Evolutionary conservation across 768 basidiomycete genomes (phyloP), one percentile per base, ranked within the genome.

Genomic region (Collybia nuda): DNA sequence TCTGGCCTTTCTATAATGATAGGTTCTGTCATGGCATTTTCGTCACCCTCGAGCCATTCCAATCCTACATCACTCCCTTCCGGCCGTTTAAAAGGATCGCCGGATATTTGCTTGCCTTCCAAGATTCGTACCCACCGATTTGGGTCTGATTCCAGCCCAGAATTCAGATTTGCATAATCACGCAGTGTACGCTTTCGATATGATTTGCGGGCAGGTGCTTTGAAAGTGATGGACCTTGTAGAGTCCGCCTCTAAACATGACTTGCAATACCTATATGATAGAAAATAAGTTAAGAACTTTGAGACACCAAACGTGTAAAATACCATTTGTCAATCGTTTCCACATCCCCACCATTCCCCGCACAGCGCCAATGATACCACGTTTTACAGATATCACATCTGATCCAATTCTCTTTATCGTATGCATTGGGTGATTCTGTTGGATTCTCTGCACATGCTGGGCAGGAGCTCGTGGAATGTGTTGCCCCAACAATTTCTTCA

Each of bases 331-430:
- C 88, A 51, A 93, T 80, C 12, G 75, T 74, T 29, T 84, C 81
- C 9, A 86, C 74, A 53, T 85, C 84, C 35, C 76, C 76, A 12
- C 80, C 80, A 39, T 83, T 78, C 21, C 87, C 86, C 12, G 80
- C 86, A 67, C 90, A 92, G 51, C 79, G 73, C 88, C 89, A 93
- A 62, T 92, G 89, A 63, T 83, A 92, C 90, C 89, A 92, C 24
- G 72, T 78, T 67, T 85, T 86, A 73, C 88, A 91, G 18, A 78
- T 77, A 59, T 92, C 90, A 63, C 92, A 94, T 55, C 83, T 71
- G 49, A 93, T 83, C 92, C 91, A 94, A 59, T 73, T 82, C 55
- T 90, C 88, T 63, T 86, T 85, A 44, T 40, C 78, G 45, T 69
- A 73, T 2, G 70, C 59, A 45, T 61, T 62, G 21, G 63, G 63